phyloP scores from a whole-genome alignment of 768 basidiomycete species.

The Boletus tylopilopsis region DNA sequence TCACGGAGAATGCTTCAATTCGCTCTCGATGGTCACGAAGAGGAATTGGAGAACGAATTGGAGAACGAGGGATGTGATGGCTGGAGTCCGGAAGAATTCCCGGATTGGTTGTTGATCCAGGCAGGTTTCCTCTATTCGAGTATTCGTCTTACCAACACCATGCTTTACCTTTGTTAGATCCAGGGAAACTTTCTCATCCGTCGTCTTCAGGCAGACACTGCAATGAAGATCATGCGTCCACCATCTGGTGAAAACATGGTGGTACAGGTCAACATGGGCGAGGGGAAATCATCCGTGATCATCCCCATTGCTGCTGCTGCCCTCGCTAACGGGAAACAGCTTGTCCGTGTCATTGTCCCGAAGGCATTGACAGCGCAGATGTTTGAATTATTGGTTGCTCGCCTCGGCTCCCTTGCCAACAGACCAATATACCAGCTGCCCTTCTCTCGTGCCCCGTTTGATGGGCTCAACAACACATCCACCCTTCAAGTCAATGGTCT shows the following conservation, averaged over 20 bases:
- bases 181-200: constrained; percentile 22
- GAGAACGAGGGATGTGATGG: background rate
- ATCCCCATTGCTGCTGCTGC: background rate
- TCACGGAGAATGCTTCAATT: background rate
- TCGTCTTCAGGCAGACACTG: background rate
- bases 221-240: background rate
- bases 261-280: too few relatives aligned
- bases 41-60: too few relatives aligned
- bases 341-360: constrained; percentile 10
- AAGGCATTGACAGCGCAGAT: constrained; percentile 37
- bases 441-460: background rate
- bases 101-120: constrained; percentile 33
- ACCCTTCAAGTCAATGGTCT: too few relatives aligned
- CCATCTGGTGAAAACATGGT: background rate
- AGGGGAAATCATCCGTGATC: background rate
- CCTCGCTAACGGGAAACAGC: background rate
- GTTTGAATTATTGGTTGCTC: constrained; percentile 37
- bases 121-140: background rate
- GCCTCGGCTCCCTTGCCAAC: too few relatives aligned
- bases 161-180: constrained; percentile 28
- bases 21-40: background rate
- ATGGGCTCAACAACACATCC: too few relatives aligned
- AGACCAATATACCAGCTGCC: background rate
- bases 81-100: constrained; percentile 1
- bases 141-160: background rate